Conservation (phyloP, 1,284 basidiomycete genomes). For the Neonothopanus nambi region DNA sequence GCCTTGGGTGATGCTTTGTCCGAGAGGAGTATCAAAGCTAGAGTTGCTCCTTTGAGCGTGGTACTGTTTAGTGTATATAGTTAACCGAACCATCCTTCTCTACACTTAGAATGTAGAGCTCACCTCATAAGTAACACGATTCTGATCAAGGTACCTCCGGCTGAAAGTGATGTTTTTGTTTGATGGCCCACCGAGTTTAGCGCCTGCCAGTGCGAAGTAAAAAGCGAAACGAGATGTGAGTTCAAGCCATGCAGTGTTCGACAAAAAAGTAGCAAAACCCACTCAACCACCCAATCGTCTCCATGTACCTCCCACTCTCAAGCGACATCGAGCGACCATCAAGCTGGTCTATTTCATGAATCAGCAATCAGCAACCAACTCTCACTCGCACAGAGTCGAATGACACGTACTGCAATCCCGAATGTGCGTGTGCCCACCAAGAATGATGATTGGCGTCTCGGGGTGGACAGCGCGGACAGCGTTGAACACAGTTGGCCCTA, state of each 20-base stretch:
- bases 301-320: constrained; percentile 86
- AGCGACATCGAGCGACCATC: constrained; percentile 70
- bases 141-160: constrained; percentile 74
- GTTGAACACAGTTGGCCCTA: constrained; percentile 62
- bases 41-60: constrained; percentile 47
- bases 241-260: not conserved
- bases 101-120: not conserved
- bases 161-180: constrained; percentile 56
- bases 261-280: constrained; percentile 18
- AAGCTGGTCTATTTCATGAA: constrained; percentile 41
- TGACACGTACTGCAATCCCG: constrained; percentile 38
- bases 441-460: constrained; percentile 73
- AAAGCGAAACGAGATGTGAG: not conserved
- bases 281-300: constrained; percentile 76
- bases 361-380: constrained; percentile 18
- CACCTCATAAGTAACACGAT: constrained; percentile 72
- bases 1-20: constrained; percentile 54
- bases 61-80: constrained; percentile 42
- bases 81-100: not conserved
- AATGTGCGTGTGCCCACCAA: constrained; percentile 62
- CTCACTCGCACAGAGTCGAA: not conserved
- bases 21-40: constrained; percentile 58
- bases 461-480: constrained; percentile 75
- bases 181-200: constrained; percentile 46
- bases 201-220: constrained; percentile 36